Evolutionary conservation across 306 rosid species (phyloP).

Genomic region (Arachis stenosperma): DNA sequence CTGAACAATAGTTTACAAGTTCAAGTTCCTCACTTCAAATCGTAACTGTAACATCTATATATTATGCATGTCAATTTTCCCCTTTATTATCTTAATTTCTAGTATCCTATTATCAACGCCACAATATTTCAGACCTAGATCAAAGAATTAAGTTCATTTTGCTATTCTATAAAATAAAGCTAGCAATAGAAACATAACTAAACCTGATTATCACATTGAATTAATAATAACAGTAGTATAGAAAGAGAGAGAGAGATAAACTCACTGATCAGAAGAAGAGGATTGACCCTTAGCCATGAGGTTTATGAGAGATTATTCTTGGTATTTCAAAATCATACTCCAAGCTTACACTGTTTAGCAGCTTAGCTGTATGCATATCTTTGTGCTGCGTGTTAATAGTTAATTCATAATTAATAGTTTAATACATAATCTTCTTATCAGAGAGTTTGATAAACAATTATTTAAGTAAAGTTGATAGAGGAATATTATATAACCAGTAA

Average conservation of each 20-base stretch:
- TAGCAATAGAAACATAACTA: neutral
- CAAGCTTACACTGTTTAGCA: too few relatives aligned
- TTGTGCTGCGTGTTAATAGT: too few relatives aligned
- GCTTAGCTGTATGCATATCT: too few relatives aligned
- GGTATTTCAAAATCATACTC: neutral
- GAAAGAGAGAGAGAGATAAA: neutral
- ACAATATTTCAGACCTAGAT: neutral
- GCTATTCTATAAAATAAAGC: too few relatives aligned
- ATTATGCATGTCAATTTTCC: neutral
- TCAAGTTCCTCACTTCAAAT: neutral
- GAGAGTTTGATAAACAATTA: too few relatives aligned
- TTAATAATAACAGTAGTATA: neutral
- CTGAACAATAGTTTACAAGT: neutral
- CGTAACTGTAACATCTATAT: neutral
- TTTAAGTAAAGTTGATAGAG: too few relatives aligned
- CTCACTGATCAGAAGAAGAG: slow-evolving; percentile 43
- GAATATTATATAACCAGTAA: too few relatives aligned
- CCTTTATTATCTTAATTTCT: too few relatives aligned
- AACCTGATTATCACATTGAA: neutral
- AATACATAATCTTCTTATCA: too few relatives aligned
- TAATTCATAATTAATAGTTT: too few relatives aligned
- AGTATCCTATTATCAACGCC: neutral
- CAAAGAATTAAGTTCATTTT: neutral
- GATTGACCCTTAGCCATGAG: slow-evolving; percentile 39
- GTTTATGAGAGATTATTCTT: slow-evolving; percentile 16